phyloP scores from a whole-genome alignment of 805 yeast genomes.

The Priceomyces melissophilus region DNA sequence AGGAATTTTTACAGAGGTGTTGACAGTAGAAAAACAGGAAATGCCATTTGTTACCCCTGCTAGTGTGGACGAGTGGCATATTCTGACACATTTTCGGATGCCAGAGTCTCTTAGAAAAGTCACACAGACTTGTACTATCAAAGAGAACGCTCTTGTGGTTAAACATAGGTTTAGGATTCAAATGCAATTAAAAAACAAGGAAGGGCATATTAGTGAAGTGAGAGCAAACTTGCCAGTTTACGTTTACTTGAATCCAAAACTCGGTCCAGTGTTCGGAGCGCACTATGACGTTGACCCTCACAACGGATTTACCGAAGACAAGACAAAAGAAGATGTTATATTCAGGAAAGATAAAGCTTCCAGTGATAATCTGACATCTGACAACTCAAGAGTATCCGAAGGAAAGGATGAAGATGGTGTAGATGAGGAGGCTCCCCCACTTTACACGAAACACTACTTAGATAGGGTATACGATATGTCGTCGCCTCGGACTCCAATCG shows the following conservation, averaged over 20 bases:
- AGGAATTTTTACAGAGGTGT: conserved; percentile 41
- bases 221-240: conserved; percentile 49
- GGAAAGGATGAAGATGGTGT: conserved; percentile 19
- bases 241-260: conserved; percentile 40
- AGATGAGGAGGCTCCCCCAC: conserved; percentile 40
- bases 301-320: conserved; percentile 22
- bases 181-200: conserved; percentile 45
- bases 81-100: conserved; percentile 37
- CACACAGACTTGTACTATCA: conserved; percentile 42
- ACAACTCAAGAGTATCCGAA: conserved; percentile 5
- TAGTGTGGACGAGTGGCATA: conserved; percentile 43
- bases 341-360: conserved; percentile 22
- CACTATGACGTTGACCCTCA: conserved; percentile 30
- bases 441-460: conserved; percentile 36
- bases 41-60: conserved; percentile 18
- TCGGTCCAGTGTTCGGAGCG: conserved; percentile 33
- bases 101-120: conserved; percentile 39
- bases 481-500: conserved; percentile 33
- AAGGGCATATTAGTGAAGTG: conserved; percentile 50
- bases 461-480: conserved; percentile 37
- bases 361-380: too few relatives aligned
- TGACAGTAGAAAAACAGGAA: conserved; percentile 27
- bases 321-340: conserved; percentile 22
- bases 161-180: conserved; percentile 43
- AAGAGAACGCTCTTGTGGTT: conserved; percentile 39